These are phyloP conservation scores for Diutina neorugosa DNA, from an alignment of 1,139 yeast genomes.

Conservation along the genomic window DNA sequence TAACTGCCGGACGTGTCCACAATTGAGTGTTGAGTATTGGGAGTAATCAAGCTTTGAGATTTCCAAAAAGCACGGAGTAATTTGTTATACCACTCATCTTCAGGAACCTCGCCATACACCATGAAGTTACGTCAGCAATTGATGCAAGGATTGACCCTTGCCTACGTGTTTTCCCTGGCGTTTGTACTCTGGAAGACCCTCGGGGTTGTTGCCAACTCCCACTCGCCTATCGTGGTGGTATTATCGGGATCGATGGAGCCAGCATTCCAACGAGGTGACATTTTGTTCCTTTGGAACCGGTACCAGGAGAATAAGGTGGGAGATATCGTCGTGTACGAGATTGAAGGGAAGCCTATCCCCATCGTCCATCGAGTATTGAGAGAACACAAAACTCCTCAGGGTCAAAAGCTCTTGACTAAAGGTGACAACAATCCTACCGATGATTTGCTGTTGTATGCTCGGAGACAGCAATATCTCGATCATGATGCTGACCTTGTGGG, in stretches of 20 bases:
- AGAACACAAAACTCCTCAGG: slow-evolving; percentile 49
- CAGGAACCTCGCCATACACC: too few species aligned
- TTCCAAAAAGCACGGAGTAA: too few species aligned
- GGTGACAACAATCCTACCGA: slow-evolving; percentile 95
- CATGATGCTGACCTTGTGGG: slow-evolving; percentile 75
- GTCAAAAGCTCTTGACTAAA: slow-evolving; percentile 76
- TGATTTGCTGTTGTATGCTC: slow-evolving; percentile 76
- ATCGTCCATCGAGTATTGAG: slow-evolving; percentile 91
- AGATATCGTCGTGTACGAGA: slow-evolving; percentile 93
- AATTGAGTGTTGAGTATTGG: too few species aligned
- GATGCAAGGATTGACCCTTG: slow-evolving; percentile 51
- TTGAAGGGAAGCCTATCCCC: slow-evolving; percentile 72
- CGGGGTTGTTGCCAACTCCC: slow-evolving; percentile 66
- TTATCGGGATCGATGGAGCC: slow-evolving; percentile 99
- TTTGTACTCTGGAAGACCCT: slow-evolving; percentile 87
- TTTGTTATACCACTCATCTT: too few species aligned
- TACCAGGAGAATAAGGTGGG: slow-evolving; percentile 62
- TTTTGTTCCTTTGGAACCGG: slow-evolving; percentile 83
- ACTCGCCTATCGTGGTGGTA: slow-evolving; percentile 93
- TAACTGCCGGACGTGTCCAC: too few species aligned
- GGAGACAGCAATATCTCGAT: slow-evolving; percentile 64
- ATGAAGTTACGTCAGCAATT: slow-evolving; percentile 39
- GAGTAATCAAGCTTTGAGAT: too few species aligned
- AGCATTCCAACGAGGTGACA: slow-evolving; percentile 97
- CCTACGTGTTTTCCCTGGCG: slow-evolving; percentile 77